Evolutionary conservation across 2,329 filamentous ascomycete genomes (phyloP), one percentile per base, ranked within the genome.

Genomic region (Teratosphaeriaceae sp.): DNA sequence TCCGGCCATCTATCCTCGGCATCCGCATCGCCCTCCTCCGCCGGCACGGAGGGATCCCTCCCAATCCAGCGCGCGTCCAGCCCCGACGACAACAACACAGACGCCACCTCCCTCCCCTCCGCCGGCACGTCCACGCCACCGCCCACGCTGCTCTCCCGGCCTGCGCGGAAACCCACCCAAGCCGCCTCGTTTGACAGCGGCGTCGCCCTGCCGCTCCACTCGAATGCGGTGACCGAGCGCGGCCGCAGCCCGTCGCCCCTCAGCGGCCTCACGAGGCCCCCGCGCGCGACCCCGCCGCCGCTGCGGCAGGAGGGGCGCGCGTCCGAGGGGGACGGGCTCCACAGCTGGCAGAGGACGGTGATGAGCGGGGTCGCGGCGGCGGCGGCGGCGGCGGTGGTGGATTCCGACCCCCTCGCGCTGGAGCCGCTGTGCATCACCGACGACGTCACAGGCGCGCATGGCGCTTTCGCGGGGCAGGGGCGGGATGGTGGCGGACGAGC

Each of bases 271-370:
- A 89, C 97, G 64, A 96, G 96, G 89, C 97, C 92, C 2, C 68
- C 97, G 38, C 85, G 89, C 38, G 94, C 97, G 88, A 97, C 90
- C 0, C 75, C 97, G 42, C 97, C 92, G 3, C 19, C n/a, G 8
- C 8, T 27, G 24, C 75, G 89, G 36, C 86, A 88, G 0, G 90
- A 97, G 60, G 74, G 97, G 37, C 81, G 88, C 31, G 82, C 82
- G 3, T 74, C 82, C 49, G 84, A 90, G 48, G n/a, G n/a, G n/a
- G 79, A 83, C 9, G 74, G 82, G 47, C 73, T 86, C 13, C 86
- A 88, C 35, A 22, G 35, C 35, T 55, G 80, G 80, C 31, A 68
- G 68, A 20, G 50, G 13, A 51, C 44, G 15, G 44, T 53, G 22
- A 44, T 47, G 15, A 18, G 24, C 13, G 51, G 45, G 11, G 51